Base-by-base conservation (phyloP, 2,329 filamentous ascomycete genomes). In the Setomelanomma holmii region DNA sequence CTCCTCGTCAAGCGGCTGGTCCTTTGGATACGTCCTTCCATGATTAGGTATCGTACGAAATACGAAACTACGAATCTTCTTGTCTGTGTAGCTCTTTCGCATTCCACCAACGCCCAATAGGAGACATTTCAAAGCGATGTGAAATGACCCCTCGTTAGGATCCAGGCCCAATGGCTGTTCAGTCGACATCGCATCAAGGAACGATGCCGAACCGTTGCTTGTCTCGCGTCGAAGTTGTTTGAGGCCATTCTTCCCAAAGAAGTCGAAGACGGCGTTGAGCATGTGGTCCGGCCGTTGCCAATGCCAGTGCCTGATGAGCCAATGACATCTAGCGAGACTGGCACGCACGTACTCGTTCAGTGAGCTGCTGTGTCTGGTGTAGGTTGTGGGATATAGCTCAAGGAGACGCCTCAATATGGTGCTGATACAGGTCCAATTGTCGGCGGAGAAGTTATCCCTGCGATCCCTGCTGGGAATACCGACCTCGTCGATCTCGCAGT, bases 1-100 rank as follows among this genome's bases (percentile, higher is more conserved):
- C 49, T 80, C 76, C 46, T 80, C 76, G 23, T 76, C 76, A 12
- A 87, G 66, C 4, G 77, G 71, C 52, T 82, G 75, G 22, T 87
- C 84, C 63, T 86, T 87, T 1, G 79, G 82, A 65, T 85, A 85
- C 5, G 74, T 79, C n/a, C 84, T 80, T 4, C 82, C 83, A 64
- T 86, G 84, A 50, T 86, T 86, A 3, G 85, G 85, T 24, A 86
- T 76, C 20, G 83, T 76, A 20, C 85, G 80, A 76, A 81, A 85
- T 4, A 81, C 79, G 47, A 85, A 79, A 50, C 82, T 82, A 14
- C 78, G 78, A 43, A 86, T 77, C 63, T 81, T 84, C 57, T 82
- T 85, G 41, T 80, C 79, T 5, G 78, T 64, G 57, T 83, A 82
- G 0, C 74, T 48, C 16, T 67, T 49, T 12, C 71, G 72, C 75